Base-by-base conservation (phyloP, 1,284 basidiomycete species). In the Paramarasmius palmivorus region DNA sequence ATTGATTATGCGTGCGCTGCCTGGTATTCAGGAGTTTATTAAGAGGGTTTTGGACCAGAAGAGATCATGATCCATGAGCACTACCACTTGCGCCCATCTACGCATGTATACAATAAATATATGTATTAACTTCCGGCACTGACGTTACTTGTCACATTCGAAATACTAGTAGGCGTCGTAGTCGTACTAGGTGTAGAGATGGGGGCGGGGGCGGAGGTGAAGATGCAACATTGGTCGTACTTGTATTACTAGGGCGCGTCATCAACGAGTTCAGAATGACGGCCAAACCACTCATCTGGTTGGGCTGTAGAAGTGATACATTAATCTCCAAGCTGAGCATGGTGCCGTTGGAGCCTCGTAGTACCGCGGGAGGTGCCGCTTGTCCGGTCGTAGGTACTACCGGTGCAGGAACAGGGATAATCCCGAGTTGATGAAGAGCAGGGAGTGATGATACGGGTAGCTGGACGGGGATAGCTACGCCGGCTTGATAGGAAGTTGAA, bases 251-350 rank as follows among this genome's bases (percentile, higher is more conserved):
- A 19, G 59, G 59, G 56, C 74, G 66, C 4, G 72, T 68, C 66
- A 84, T 83, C 57, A 90, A 67, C 4, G 84, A 83, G 65, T 88
- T 89, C 55, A 91, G 68, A 8, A 91, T 72, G 56, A 86, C 69
- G 23, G 86, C 86, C 57, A 90, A 62, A 10, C 88, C 87, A 61
- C 77, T 87, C 82, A 88, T 86, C 63, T 91, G 88, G 15, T 79
- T 72, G 12, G 81, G 73, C 64, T 89, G 85, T 52, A 91, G 71
- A 14, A 84, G 68, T 14, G 82, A 83, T 22, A 90, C 81, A 57
- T 90, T 90, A 63, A 91, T 87, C 59, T 91, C 89, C 54, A 91
- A 70, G 62, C 77, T 86, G 56, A 90, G 68, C 75, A 84, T 82
- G 23, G 79, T 78, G 12, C 88, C 88, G 62, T 88, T 83, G 7